Evolutionary conservation across 148 eudicot genomes (phyloP).

Genomic region (Persicaria tinctoria): DNA sequence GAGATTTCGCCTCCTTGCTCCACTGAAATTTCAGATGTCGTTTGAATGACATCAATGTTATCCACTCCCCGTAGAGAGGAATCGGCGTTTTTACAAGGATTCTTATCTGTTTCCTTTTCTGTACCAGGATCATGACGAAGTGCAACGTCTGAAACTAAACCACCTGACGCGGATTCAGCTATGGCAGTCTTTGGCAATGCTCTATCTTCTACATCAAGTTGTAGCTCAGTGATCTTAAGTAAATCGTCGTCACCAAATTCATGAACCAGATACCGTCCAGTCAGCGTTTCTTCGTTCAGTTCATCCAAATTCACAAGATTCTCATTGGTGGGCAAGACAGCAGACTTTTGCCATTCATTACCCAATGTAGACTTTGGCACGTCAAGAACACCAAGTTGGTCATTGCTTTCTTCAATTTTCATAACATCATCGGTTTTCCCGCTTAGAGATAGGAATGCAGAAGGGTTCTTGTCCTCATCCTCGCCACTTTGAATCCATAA

Average conservation of each 20-base stretch:
- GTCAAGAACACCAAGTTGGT: background rate
- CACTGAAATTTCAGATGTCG: background rate
- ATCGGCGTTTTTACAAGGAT: background rate
- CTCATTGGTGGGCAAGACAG: background rate
- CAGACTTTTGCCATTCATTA: conserved; percentile 10
- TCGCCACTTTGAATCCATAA: conserved; percentile 26
- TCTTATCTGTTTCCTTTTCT: background rate
- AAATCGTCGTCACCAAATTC: conserved; percentile 22
- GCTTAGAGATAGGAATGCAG: background rate
- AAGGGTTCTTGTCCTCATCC: conserved; percentile 11
- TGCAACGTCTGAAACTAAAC: background rate
- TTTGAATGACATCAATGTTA: background rate
- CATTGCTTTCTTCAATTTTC: background rate
- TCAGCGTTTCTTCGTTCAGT: conserved; percentile 1
- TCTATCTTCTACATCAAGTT: conserved; percentile 17
- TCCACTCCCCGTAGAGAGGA: background rate
- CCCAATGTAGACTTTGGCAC: background rate
- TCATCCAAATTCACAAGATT: conserved; percentile 14
- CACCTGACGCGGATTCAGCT: background rate
- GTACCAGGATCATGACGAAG: background rate
- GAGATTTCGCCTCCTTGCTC: background rate
- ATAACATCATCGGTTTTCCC: background rate
- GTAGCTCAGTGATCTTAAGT: conserved; percentile 14
- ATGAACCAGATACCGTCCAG: conserved; percentile 15
- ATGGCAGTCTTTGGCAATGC: background rate